A percentile compares a stretch with the other conserved stretches of the same genome.
Evolutionary conservation across 2,329 filamentous ascomycete species (phyloP).

Genomic region (Claviceps spartinae): DNA sequence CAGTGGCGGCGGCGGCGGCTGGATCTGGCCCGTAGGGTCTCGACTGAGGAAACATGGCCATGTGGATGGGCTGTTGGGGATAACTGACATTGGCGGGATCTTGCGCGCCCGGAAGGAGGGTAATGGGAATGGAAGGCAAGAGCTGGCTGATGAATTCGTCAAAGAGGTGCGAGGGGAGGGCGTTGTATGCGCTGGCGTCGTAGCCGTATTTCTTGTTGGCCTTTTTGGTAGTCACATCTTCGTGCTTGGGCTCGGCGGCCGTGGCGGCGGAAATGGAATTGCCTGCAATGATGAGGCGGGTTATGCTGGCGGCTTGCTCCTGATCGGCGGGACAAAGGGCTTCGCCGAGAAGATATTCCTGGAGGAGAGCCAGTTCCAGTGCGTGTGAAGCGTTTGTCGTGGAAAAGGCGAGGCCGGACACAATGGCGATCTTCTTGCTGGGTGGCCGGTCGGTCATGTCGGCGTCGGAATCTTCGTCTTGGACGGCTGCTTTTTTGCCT

Average conservation of each 20-base stretch:
- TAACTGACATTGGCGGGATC: conserved; percentile 85
- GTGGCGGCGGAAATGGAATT: conserved; percentile 66
- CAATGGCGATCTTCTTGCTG: conserved; percentile 57
- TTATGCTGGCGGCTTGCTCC: conserved; percentile 51
- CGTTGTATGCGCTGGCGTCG: conserved; percentile 77
- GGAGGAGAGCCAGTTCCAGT: conserved; percentile 61
- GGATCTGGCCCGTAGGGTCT: conserved; percentile 50
- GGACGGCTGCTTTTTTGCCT: conserved; percentile 4
- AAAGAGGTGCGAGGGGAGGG: conserved; percentile 67
- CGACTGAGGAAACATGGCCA: conserved; percentile 74
- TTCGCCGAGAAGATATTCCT: conserved; percentile 83
- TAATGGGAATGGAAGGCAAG: conserved; percentile 76
- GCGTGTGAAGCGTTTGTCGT: conserved; percentile 59
- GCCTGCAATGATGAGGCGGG: conserved; percentile 78
- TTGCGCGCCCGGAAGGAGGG: conserved; percentile 66
- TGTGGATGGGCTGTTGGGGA: conserved; percentile 85
- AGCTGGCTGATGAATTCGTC: conserved; percentile 72
- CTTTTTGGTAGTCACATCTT: conserved; percentile 32
- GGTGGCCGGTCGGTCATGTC: conserved; percentile 42
- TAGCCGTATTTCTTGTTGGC: conserved; percentile 79
- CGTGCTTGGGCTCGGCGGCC: conserved; percentile 19
- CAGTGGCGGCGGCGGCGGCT: conserved; percentile 10
- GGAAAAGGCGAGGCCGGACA: conserved; percentile 78
- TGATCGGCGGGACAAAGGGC: conserved; percentile 48
- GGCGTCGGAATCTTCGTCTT: conserved; percentile 23